Percentiles rank a stretch among this genome's conserved stretches.
These are phyloP conservation scores for Cladophialophora yegresii DNA, from an alignment of 2,329 filamentous ascomycete genomes.

Conservation along the genomic window DNA sequence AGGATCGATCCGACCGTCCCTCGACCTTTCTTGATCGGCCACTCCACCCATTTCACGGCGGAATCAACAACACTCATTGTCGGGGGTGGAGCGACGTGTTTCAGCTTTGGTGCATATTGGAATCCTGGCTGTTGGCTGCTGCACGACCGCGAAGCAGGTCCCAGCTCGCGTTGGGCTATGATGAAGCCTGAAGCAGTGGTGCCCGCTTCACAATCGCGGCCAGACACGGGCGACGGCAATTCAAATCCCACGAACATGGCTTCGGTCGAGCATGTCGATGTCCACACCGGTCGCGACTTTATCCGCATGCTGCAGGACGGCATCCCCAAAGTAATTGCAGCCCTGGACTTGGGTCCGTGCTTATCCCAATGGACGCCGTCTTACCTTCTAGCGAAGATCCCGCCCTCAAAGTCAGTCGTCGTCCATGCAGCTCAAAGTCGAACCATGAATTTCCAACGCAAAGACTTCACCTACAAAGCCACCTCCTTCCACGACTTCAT, in stretches of 20 bases:
- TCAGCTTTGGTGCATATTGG: constrained; percentile 88
- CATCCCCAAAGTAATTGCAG: constrained; percentile 66
- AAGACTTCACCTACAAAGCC: constrained; percentile 78
- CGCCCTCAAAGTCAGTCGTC: constrained; percentile 63
- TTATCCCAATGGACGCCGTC: constrained; percentile 65
- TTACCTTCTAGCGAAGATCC: constrained; percentile 66
- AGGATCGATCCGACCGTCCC: constrained; percentile 41
- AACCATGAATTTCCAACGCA: constrained; percentile 76
- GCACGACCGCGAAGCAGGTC: constrained; percentile 38
- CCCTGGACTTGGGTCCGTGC: constrained; percentile 68
- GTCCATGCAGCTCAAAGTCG: constrained; percentile 68
- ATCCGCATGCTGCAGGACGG: constrained; percentile 58
- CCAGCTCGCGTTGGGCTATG: constrained; percentile 42
- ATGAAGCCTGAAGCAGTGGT: constrained; percentile 32
- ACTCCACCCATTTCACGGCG: constrained; percentile 56
- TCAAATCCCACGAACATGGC: neutral
- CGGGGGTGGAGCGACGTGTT: constrained; percentile 83
- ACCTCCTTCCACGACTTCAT: constrained; percentile 66
- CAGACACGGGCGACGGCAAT: neutral
- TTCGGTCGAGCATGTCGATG: constrained; percentile 21
- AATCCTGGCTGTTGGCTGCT: constrained; percentile 63
- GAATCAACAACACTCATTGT: constrained; percentile 61
- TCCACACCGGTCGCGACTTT: constrained; percentile 49
- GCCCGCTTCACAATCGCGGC: constrained; percentile 14
- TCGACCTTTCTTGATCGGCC: constrained; percentile 71